Evolutionary conservation across 2,329 filamentous ascomycete species (phyloP).

Genomic region (Stenocarpella maydis): DNA sequence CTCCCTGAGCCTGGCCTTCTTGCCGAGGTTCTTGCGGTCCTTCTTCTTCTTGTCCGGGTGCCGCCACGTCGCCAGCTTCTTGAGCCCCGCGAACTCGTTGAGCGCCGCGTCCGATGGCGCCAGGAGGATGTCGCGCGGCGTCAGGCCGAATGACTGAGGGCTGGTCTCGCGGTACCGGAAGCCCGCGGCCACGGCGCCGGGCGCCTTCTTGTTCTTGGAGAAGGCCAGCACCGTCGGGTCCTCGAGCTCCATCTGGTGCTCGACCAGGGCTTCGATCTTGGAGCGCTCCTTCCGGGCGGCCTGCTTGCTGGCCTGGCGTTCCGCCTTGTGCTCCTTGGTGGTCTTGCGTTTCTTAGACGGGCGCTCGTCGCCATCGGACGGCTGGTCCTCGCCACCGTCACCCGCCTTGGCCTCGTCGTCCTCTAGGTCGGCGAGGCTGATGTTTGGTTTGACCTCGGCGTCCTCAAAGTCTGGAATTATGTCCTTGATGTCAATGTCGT

Average conservation of each 20-base stretch:
- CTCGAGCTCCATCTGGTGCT: conserved; percentile 80
- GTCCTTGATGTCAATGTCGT: conserved; percentile 97
- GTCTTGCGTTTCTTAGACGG: conserved; percentile 67
- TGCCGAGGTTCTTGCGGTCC: conserved; percentile 87
- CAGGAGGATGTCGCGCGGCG: conserved; percentile 85
- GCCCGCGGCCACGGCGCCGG: conserved; percentile 46
- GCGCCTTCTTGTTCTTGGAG: conserved; percentile 44
- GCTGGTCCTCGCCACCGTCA: conserved; percentile 47
- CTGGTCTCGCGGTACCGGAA: conserved; percentile 98
- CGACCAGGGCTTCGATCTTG: conserved; percentile 86
- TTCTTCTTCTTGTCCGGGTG: conserved; percentile 88
- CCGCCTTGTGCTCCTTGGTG: conserved; percentile 66
- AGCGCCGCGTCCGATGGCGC: conserved; percentile 86
- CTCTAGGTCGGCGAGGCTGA: conserved; percentile 63
- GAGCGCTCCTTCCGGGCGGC: conserved; percentile 81
- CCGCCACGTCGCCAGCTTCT: conserved; percentile 91
- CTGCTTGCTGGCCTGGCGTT: conserved; percentile 67
- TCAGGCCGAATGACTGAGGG: conserved; percentile 88
- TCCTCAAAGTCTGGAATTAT: conserved; percentile 87
- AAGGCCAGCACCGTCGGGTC: conserved; percentile 65
- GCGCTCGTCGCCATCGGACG: conserved; percentile 53
- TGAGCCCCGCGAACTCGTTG: conserved; percentile 91
- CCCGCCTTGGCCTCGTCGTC: conserved; percentile 49
- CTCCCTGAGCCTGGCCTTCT: conserved; percentile 88
- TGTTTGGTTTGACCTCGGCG: conserved; percentile 58